A percentile compares a stretch with the other conserved stretches of the same genome.
These are phyloP conservation scores for Immersiporthe knoxdaviesiana DNA, from an alignment of 2,329 filamentous ascomycete species.

Conservation along the genomic window DNA sequence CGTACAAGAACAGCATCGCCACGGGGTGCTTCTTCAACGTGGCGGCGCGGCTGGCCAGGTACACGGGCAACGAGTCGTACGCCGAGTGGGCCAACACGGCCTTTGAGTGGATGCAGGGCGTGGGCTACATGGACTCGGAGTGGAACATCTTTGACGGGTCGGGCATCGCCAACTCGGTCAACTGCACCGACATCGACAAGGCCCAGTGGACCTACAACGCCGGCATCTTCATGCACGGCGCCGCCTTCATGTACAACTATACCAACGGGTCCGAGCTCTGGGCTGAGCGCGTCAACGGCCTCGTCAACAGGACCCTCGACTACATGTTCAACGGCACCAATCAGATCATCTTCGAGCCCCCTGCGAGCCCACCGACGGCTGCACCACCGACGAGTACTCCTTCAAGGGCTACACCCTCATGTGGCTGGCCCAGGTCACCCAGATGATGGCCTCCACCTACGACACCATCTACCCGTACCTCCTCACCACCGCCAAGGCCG, in stretches of 20 bases:
- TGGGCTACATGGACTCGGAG: slow-evolving; percentile 59
- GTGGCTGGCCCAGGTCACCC: slow-evolving; percentile 63
- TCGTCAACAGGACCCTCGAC: slow-evolving; percentile 61
- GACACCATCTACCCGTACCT: slow-evolving; percentile 61
- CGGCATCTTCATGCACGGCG: slow-evolving; percentile 63
- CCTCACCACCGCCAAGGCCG: slow-evolving; percentile 58
- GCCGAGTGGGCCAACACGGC: slow-evolving; percentile 58
- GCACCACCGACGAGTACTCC: slow-evolving; percentile 71
- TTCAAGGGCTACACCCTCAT: slow-evolving; percentile 73
- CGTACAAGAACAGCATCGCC: slow-evolving; percentile 71
- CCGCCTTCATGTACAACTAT: slow-evolving; percentile 70
- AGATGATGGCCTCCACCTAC: slow-evolving; percentile 62
- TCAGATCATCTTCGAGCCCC: slow-evolving; percentile 67
- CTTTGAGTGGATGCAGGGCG: slow-evolving; percentile 59
- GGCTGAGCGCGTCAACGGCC: slow-evolving; percentile 56
- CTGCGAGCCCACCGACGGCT: slow-evolving; percentile 62
- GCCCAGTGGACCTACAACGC: slow-evolving; percentile 70
- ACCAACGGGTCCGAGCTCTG: slow-evolving; percentile 57
- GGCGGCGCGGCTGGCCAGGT: slow-evolving; percentile 67
- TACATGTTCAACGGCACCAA: slow-evolving; percentile 50
- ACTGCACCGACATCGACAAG: slow-evolving; percentile 62
- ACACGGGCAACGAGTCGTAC: slow-evolving; percentile 68
- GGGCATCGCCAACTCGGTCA: slow-evolving; percentile 53
- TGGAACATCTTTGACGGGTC: slow-evolving; percentile 64
- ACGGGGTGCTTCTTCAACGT: slow-evolving; percentile 65